A percentile compares a stretch with the other conserved stretches of the same genome.
Evolutionary conservation across 2,329 filamentous ascomycete genomes (phyloP).

Genomic region (Ceratocystis destructans): DNA sequence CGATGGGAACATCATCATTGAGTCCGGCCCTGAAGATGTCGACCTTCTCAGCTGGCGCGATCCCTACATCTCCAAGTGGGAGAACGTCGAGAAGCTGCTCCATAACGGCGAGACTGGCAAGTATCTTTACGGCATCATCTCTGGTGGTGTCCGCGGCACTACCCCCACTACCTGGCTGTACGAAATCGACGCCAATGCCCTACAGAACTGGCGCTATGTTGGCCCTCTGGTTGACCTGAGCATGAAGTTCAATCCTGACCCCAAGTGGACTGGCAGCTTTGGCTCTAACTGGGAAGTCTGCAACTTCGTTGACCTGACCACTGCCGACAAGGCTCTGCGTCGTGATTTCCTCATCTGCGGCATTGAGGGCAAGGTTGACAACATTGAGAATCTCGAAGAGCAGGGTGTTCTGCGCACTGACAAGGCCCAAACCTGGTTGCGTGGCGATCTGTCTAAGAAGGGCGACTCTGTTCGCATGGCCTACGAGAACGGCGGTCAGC

Average conservation of each 20-base stretch:
- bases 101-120: constrained; percentile 16
- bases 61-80: constrained; percentile 22
- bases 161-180: constrained; percentile 22
- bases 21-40: constrained; percentile 20
- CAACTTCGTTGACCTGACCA: constrained; percentile 14
- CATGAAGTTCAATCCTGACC: constrained; percentile 11
- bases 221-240: constrained; percentile 15
- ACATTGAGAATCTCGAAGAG: background rate
- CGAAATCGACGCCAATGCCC: constrained; percentile 19
- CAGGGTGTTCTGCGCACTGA: constrained; percentile 13
- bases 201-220: constrained; percentile 21
- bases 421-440: constrained; percentile 15
- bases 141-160: constrained; percentile 22
- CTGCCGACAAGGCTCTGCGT: constrained; percentile 2
- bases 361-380: constrained; percentile 13
- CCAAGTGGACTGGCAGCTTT: constrained; percentile 15
- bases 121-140: constrained; percentile 31
- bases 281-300: constrained; percentile 18
- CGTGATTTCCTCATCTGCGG: constrained; percentile 16
- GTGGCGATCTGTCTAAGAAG: constrained; percentile 1
- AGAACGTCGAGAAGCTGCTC: constrained; percentile 20
- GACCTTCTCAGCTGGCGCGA: constrained; percentile 23
- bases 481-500: constrained; percentile 14
- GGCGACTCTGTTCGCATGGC: constrained; percentile 11
- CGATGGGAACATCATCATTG: constrained; percentile 21